A percentile compares a stretch with the other conserved stretches of the same genome.
phyloP scores from a whole-genome alignment of 2,329 filamentous ascomycete species.

The Davidsoniella eucalypti region DNA sequence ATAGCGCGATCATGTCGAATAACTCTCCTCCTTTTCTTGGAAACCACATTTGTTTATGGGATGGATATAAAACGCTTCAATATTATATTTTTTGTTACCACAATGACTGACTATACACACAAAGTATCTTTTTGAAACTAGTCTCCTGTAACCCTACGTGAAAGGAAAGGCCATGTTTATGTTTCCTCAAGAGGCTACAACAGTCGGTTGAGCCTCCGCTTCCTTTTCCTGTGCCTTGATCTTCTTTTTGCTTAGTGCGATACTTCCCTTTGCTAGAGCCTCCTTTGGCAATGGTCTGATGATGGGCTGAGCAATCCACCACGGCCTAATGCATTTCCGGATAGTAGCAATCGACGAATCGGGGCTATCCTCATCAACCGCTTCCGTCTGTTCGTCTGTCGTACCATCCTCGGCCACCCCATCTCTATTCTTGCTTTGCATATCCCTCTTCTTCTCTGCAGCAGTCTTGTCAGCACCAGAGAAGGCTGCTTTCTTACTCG shows the following conservation, averaged over 20 bases:
- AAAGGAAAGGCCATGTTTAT: too few relatives aligned
- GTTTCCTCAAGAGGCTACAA: too few relatives aligned
- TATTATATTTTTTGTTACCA: too few relatives aligned
- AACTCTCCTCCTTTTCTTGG: background rate
- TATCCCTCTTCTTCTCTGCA: constrained; percentile 14
- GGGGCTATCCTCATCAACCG: constrained; percentile 39
- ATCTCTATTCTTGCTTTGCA: background rate
- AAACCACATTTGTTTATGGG: background rate
- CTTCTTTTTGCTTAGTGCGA: constrained; percentile 58
- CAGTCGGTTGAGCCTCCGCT: background rate
- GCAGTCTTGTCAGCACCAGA: constrained; percentile 5
- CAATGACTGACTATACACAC: too few relatives aligned
- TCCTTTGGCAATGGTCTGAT: constrained; percentile 75
- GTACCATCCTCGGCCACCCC: background rate
- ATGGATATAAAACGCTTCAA: too few relatives aligned
- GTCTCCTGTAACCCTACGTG: too few relatives aligned
- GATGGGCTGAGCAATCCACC: constrained; percentile 82
- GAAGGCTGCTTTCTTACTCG: constrained; percentile 7
- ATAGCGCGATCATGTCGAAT: background rate
- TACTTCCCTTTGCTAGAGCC: constrained; percentile 64
- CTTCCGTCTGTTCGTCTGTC: constrained; percentile 19
- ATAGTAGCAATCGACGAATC: constrained; percentile 34
- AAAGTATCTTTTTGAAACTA: too few relatives aligned
- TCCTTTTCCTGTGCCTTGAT: constrained; percentile 25
- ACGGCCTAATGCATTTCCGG: constrained; percentile 60